Conservation (phyloP, 2,329 filamentous ascomycete species). For the Neoscytalidium dimidiatum region DNA sequence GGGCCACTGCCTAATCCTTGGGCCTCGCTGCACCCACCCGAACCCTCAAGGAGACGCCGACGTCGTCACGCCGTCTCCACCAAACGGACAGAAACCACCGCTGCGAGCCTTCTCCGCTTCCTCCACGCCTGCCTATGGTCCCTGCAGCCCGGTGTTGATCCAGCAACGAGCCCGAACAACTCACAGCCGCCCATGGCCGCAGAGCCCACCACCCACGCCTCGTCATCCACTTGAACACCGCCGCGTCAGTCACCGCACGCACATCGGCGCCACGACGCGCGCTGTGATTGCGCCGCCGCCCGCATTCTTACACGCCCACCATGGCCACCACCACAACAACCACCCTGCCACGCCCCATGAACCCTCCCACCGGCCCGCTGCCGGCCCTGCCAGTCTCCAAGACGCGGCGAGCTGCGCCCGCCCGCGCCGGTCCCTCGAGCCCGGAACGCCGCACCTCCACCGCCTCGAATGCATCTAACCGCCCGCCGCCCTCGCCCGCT, state of each 20-base stretch:
- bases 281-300: slow-evolving; percentile 11
- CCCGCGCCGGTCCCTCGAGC: slow-evolving; percentile 56
- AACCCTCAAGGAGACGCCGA: background rate
- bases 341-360: slow-evolving; percentile 65
- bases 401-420: slow-evolving; percentile 49
- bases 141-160: slow-evolving; percentile 14
- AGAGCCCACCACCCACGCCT: background rate
- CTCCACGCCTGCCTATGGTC: background rate
- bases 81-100: background rate
- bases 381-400: slow-evolving; percentile 75
- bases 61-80: slow-evolving; percentile 11
- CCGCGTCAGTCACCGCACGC: slow-evolving; percentile 10
- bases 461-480: background rate
- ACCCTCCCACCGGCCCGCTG: slow-evolving; percentile 70
- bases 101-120: background rate
- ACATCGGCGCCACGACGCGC: slow-evolving; percentile 12
- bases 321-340: slow-evolving; percentile 43
- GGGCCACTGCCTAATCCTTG: background rate
- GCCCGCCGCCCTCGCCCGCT: slow-evolving; percentile 3
- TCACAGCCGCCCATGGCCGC: slow-evolving; percentile 5
- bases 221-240: background rate
- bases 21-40: background rate
- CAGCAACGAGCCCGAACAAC: background rate
- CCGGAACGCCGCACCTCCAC: slow-evolving; percentile 15
- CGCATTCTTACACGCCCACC: slow-evolving; percentile 8